Base-by-base conservation (phyloP, 2,329 filamentous ascomycete genomes). In the Dactylella cylindrospora region DNA sequence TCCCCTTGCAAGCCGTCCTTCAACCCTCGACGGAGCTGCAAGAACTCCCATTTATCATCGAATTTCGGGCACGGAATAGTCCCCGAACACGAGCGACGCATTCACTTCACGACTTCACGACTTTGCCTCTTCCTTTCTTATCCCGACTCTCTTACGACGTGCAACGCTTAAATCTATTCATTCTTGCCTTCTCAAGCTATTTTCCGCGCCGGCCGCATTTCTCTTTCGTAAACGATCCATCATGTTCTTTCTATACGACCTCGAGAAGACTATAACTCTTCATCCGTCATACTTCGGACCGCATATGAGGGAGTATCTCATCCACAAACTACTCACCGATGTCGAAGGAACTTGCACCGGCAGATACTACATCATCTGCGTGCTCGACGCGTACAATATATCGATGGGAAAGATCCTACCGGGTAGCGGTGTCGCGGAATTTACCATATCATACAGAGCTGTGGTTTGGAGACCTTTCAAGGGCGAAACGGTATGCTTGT, bases 211-310 rank as follows among this genome's bases (percentile, higher is more conserved):
- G 59, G 45, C 36, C 52, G 45, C 50, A 45, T 29, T 38, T 61
- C 40, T 35, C 26, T 52, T 33, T 38, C 23, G n/a, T 40, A 25
- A 22, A 36, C 40, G 41, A n/a, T 41, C 32, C 53, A 61, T 20
- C 69, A 98, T 98, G 93, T 98, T 97, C 76, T 98, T 98, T 78
- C 87, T 98, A 67, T 89, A 95, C 76, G 91, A 95, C 72, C 85
- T 97, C 75, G 90, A 95, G 76, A 90, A 91, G 72, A 86, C 88
- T 71, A 90, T 97, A 70, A 90, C 89, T 68, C 82, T 98, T 71
- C 93, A 98, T 72, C 93, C 93, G 22, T 97, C 91, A 9, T 98
- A 94, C 77, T 97, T 98, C 72, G 90, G 90, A 57, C 85, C 88
- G 66, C 89, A 93, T 72, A 94, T 96, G 78, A 85, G 91, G 70